Percentiles rank a stretch among this genome's conserved stretches.
These are phyloP conservation scores for Backusella parvicylindrica DNA, from an alignment of 192 early-diverging fungal genomes.

Conservation along the genomic window DNA sequence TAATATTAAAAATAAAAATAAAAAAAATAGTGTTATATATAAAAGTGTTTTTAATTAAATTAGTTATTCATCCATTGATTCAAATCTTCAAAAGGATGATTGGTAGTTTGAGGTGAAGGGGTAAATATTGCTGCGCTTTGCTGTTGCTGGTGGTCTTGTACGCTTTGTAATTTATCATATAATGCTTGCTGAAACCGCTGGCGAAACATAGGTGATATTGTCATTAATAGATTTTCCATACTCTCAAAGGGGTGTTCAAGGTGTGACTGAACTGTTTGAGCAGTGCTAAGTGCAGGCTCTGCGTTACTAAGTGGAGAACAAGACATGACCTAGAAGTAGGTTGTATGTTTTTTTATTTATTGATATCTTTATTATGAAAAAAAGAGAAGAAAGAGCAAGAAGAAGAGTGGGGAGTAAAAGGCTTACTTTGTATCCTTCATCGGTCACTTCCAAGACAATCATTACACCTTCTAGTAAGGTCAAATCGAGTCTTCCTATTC, in stretches of 20 bases:
- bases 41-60: slow-evolving; percentile 1
- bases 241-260: slow-evolving; percentile 37
- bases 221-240: slow-evolving; percentile 39
- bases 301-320: slow-evolving; percentile 7
- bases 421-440: slow-evolving; percentile 29
- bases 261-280: background rate
- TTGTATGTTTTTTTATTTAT: background rate
- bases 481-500: slow-evolving; percentile 26
- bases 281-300: background rate
- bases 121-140: background rate
- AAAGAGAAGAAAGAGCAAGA: background rate
- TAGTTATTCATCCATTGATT: slow-evolving; percentile 11
- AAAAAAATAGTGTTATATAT: background rate
- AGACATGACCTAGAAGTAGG: background rate
- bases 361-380: background rate
- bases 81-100: slow-evolving; percentile 7
- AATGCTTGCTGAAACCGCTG: slow-evolving; percentile 33
- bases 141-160: slow-evolving; percentile 10
- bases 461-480: slow-evolving; percentile 31
- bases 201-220: slow-evolving; percentile 32
- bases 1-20: background rate
- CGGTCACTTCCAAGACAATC: slow-evolving; percentile 24
- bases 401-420: background rate
- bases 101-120: background rate
- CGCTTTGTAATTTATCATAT: slow-evolving; percentile 28